These are phyloP conservation scores for Fistulinella prunicolor DNA, from an alignment of 768 basidiomycete species.

Conservation along the genomic window DNA sequence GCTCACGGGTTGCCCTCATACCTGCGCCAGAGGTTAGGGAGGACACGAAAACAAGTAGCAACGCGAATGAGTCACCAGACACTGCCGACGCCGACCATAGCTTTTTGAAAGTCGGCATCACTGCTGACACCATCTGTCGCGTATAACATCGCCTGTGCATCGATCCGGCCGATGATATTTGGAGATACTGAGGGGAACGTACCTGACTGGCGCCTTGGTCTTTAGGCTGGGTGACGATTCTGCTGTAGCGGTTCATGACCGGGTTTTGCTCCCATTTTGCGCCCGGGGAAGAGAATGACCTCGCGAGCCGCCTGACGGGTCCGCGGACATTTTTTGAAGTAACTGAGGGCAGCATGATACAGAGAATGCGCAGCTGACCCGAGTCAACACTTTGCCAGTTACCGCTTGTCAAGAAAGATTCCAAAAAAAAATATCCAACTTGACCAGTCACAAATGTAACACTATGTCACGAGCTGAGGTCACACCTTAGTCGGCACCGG, in stretches of 20 bases:
- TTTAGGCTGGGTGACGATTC: conserved; percentile 85
- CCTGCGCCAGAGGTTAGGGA: conserved; percentile 46
- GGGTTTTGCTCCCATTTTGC: conserved; percentile 40
- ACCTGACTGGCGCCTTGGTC: conserved; percentile 95
- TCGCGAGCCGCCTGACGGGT: conserved; percentile 22
- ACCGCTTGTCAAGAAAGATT: too few species aligned
- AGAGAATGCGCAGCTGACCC: too few species aligned
- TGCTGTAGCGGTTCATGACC: conserved; percentile 69
- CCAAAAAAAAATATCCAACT: too few species aligned
- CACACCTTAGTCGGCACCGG: too few species aligned
- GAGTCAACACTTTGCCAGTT: too few species aligned
- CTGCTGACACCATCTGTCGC: conserved; percentile 88
- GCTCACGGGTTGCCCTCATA: conserved; percentile 98
- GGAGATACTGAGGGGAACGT: conserved; percentile 5
- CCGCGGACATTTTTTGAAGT: conserved; percentile 16
- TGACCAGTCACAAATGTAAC: conserved; percentile 1
- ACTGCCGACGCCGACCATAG: conserved; percentile 96
- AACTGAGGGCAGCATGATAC: conserved; percentile 24
- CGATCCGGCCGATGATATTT: neutral
- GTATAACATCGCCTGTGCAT: conserved; percentile 88
- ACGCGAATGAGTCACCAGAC: conserved; percentile 71
- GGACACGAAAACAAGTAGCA: neutral
- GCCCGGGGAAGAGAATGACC: conserved; percentile 38
- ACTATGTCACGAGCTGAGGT: neutral
- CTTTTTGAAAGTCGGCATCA: conserved; percentile 87